Conservation (phyloP, 2,329 filamentous ascomycete genomes). For the Aspergillus phoenicis region DNA sequence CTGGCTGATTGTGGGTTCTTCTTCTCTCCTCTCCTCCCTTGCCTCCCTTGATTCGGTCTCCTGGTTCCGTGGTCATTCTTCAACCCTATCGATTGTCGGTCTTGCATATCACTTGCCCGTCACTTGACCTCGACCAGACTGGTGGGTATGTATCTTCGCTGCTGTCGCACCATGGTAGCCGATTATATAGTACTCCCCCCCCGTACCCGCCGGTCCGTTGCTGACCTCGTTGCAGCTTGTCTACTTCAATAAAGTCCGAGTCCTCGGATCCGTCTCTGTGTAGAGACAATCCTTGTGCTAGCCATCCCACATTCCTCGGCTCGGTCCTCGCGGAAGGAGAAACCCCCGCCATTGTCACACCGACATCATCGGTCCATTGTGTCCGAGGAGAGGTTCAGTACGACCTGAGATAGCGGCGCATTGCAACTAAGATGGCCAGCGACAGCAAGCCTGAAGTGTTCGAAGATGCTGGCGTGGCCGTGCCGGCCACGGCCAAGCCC, state of each 20-base stretch:
- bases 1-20: not conserved
- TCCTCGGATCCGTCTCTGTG: not conserved
- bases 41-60: slow-evolving; percentile 3
- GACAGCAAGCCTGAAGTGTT: slow-evolving; percentile 27
- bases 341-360: slow-evolving; percentile 6
- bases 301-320: slow-evolving; percentile 2
- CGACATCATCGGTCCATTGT: not conserved
- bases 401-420: not conserved
- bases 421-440: slow-evolving; percentile 11
- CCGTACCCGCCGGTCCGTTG: not conserved
- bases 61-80: slow-evolving; percentile 7
- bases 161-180: not conserved
- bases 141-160: slow-evolving; percentile 2
- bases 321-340: not conserved
- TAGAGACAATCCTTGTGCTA: not conserved
- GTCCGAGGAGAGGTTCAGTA: not conserved
- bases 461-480: slow-evolving; percentile 19
- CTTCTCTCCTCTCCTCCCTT: slow-evolving; percentile 1
- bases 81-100: slow-evolving; percentile 1
- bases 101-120: slow-evolving; percentile 1
- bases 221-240: slow-evolving; percentile 2
- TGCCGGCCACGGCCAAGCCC: slow-evolving; percentile 19
- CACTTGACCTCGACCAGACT: not conserved
- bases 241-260: not conserved
- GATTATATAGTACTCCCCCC: not conserved